Evolutionary conservation across 2,329 filamentous ascomycete species (phyloP).

Genomic region (Fusarium heterosporum): DNA sequence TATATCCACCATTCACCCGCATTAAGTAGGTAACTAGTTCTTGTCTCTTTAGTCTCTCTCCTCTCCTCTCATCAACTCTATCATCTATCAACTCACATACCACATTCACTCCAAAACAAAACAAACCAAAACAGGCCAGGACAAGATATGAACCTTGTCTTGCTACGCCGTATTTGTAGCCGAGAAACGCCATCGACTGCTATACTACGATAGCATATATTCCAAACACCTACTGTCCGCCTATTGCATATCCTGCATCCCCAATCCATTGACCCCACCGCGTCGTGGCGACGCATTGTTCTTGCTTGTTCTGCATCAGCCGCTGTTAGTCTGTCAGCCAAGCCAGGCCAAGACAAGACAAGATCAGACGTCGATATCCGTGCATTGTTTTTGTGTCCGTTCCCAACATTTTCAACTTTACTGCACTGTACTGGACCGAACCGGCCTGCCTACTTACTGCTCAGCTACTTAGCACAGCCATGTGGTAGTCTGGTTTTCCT

Average conservation of each 20-base stretch:
- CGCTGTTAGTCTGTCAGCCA: conserved; percentile 15
- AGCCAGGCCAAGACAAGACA: conserved; percentile 24
- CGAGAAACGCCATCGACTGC: conserved; percentile 23
- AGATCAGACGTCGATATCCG: conserved; percentile 9
- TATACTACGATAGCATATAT: conserved; percentile 10
- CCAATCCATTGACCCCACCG: conserved; percentile 41
- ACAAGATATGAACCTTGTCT: conserved; percentile 20
- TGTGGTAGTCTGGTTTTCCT: conserved; percentile 36
- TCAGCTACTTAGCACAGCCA: conserved; percentile 9
- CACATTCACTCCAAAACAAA: neutral
- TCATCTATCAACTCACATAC: conserved; percentile 32
- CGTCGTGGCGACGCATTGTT: conserved; percentile 41
- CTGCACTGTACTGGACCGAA: neutral
- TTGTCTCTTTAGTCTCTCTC: conserved; percentile 1
- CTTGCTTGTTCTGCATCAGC: conserved; percentile 17
- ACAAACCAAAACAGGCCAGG: neutral
- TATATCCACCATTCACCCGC: conserved; percentile 15
- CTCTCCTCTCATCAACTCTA: conserved; percentile 16
- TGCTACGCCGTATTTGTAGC: conserved; percentile 29
- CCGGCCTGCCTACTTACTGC: conserved; percentile 8
- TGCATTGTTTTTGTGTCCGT: conserved; percentile 6
- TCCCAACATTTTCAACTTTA: conserved; percentile 8
- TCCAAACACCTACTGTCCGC: neutral
- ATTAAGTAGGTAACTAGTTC: neutral
- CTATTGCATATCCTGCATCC: conserved; percentile 34